A percentile compares a stretch with the other conserved stretches of the same genome.
Conservation (phyloP, 371 early-diverging fungal genomes). For the Mucor ambiguus region DNA sequence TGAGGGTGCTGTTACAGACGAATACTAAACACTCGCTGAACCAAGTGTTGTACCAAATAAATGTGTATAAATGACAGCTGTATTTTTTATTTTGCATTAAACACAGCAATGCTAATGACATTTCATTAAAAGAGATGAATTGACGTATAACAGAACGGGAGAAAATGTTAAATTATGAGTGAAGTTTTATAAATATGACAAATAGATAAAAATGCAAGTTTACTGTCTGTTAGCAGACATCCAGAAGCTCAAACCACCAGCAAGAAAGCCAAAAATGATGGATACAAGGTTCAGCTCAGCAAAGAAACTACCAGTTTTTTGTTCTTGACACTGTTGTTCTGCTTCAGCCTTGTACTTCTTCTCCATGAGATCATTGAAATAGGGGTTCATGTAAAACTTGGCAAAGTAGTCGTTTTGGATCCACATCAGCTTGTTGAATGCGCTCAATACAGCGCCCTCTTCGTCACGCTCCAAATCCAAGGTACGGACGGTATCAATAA, state of each 20-base stretch:
- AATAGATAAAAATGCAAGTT: background rate
- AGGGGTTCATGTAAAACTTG: slow-evolving; percentile 66
- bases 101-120: too few species aligned
- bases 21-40: slow-evolving; percentile 29
- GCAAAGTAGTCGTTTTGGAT: slow-evolving; percentile 88
- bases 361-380: background rate
- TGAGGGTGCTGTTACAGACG: slow-evolving; percentile 88
- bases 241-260: slow-evolving; percentile 37
- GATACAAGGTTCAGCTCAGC: slow-evolving; percentile 20
- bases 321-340: background rate
- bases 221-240: slow-evolving; percentile 2
- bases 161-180: background rate
- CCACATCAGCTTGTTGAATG: slow-evolving; percentile 87
- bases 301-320: slow-evolving; percentile 3
- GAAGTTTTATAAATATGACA: background rate
- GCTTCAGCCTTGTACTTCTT: slow-evolving; percentile 11
- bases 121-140: background rate
- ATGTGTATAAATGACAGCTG: too few species aligned
- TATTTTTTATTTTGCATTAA: too few species aligned
- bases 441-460: slow-evolving; percentile 61
- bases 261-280: slow-evolving; percentile 26
- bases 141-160: background rate
- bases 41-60: background rate
- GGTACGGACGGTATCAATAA: slow-evolving; percentile 64
- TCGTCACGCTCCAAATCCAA: slow-evolving; percentile 62